Percentiles rank a stretch among this genome's conserved stretches.
Evolutionary conservation across 371 early-diverging fungal species (phyloP).

Genomic region (Fennellomyces sp.): DNA sequence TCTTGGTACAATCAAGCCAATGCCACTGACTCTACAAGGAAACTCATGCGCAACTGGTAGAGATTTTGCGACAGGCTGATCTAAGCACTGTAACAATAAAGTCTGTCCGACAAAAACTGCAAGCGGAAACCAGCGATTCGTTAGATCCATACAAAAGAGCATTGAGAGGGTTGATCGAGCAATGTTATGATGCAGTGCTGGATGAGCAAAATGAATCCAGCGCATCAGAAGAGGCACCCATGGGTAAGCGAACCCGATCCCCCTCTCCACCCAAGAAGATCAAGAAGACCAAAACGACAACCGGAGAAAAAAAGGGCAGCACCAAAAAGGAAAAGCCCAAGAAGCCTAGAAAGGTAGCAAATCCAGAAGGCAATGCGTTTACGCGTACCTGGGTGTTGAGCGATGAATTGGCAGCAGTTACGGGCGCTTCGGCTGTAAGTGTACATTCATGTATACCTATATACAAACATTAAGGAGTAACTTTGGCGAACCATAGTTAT

Average conservation of each 20-base stretch:
- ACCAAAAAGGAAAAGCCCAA: constrained; percentile 9
- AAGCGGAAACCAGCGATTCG: constrained; percentile 29
- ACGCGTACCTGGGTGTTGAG: constrained; percentile 31
- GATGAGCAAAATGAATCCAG: neutral
- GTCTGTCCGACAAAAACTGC: constrained; percentile 51
- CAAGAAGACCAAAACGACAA: neutral
- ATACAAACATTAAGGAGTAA: neutral
- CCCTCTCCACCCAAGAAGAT: too few species aligned
- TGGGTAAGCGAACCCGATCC: too few species aligned
- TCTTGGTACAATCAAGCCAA: too few species aligned
- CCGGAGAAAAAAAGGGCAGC: neutral
- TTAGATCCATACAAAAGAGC: constrained; percentile 35
- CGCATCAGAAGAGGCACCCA: neutral
- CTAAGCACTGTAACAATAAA: constrained; percentile 48
- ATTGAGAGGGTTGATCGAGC: constrained; percentile 37
- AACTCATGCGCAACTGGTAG: constrained; percentile 11
- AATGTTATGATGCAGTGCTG: constrained; percentile 25
- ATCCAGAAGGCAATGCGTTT: constrained; percentile 24
- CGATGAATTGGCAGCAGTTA: constrained; percentile 24
- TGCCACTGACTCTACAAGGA: too few species aligned
- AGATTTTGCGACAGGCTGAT: constrained; percentile 51
- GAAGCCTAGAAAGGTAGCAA: constrained; percentile 7
- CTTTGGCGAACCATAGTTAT: constrained; percentile 24
- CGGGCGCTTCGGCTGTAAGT: constrained; percentile 31
- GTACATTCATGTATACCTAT: neutral